Evolutionary conservation across 2,329 filamentous ascomycete genomes (phyloP), one percentile per base, ranked within the genome.

Genomic region (Chrysoporthe puriensis): DNA sequence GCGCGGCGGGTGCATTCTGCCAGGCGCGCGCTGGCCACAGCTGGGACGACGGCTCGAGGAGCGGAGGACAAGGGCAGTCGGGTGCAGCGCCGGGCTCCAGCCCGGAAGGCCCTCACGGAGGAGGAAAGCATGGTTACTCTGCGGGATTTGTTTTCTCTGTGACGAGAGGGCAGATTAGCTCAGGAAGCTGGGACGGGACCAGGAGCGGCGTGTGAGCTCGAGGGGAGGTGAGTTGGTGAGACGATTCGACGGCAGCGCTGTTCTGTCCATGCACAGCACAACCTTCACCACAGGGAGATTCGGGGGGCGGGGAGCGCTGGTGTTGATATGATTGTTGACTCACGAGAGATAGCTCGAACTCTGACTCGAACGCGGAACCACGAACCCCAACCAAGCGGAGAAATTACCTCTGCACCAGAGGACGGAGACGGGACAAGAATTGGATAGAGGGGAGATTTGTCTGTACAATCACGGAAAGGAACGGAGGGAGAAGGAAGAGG

Each of bases 61-160:
- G 43, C n/a, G 32, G 50, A 62, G 40, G 66, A 57, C 48, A 54
- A 62, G 50, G 70, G 69, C 52, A 77, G 68, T 70, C 80, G 77
- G 66, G 77, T 74, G 71, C 76, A 77, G 72, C 79, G 80, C 71
- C 82, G 79, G 71, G 79, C 78, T 67, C 80, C 80, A 64, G 81
- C 81, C 77, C 82, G 76, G 68, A 84, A 71, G 73, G 78, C 79
- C 71, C 79, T 77, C 62, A 63, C 67, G 68, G 78, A 76, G 63
- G 79, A 77, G 71, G 82, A 81, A 68, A 83, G 75, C 82, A 84
- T 84, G 46, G 63, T 52, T 56, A n/a, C 36, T 60, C 7, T 46
- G 42, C n/a, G 60, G 21, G 40, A 32, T 62, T 1, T 32, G 4
- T 21, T n/a, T 60, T 60, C 40, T 43, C 64, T 69, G 32, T 21